Evolutionary conservation across 371 early-diverging fungal genomes (phyloP), one percentile per base, ranked within the genome.

Genomic region (Zychaea mexicana): DNA sequence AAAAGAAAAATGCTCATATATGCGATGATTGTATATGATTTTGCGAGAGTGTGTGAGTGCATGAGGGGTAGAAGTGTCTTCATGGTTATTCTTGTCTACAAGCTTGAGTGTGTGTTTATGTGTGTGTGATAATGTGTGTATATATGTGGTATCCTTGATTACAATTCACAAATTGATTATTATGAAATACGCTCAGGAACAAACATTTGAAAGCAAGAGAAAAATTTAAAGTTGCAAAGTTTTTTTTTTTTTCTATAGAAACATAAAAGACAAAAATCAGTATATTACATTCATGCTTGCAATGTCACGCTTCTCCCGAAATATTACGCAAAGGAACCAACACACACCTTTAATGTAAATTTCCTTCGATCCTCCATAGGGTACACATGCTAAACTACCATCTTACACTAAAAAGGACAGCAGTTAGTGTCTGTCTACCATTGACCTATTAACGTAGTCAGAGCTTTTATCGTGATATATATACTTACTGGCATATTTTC

Each of bases 401-500:
- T 5, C 31, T 49, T 49, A 49, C 49, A 49, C 49, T 49, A 49
- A 13, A 46, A 21, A 46, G n/a, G 19, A 13, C 6, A 3, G 6
- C 1, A 46, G n/a, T 46, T n/a, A 46, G 27, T 7, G 0, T 27
- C 52, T 26, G n/a, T 52, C 19, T 2, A 52, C 52, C 27, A 21
- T 52, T 47, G n/a, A n/a, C n/a, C n/a, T n/a, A n/a, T n/a, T n/a
- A n/a, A n/a, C n/a, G n/a, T n/a, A n/a, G n/a, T n/a, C n/a, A n/a
- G n/a, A n/a, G n/a, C n/a, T 47, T 22, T 7, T 27, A 31, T 31
- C 0, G 4, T 42, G 13, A 12, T 42, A 42, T 42, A 15, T 17
- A 42, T 33, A 77, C 77, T 71, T 75, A 80, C 81, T 87, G 52
- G 92, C 93, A 81, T 90, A 93, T 76, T 96, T 96, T 75, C 94